Evolutionary conservation across 2,329 filamentous ascomycete genomes (phyloP).

Genomic region (Harringtonia aguacate): DNA sequence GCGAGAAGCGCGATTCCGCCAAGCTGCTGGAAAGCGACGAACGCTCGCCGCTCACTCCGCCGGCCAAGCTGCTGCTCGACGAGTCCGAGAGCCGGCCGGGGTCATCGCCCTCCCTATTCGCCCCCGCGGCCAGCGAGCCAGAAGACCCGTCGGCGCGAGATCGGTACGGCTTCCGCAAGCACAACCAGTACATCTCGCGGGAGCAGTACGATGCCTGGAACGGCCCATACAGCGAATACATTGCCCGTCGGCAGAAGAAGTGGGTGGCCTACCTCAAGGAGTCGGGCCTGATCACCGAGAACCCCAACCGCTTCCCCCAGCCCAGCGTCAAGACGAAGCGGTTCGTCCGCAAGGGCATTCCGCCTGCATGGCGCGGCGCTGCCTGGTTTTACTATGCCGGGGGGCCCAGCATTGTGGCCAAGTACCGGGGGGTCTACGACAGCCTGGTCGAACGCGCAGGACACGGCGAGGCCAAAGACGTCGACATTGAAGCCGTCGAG

Average conservation of each 20-base stretch:
- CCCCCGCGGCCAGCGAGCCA: slow-evolving; percentile 22
- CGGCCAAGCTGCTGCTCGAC: background rate
- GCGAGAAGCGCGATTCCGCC: slow-evolving; percentile 38
- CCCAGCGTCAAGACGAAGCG: slow-evolving; percentile 76
- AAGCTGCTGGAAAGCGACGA: slow-evolving; percentile 30
- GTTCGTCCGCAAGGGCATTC: slow-evolving; percentile 87
- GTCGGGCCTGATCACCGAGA: slow-evolving; percentile 58
- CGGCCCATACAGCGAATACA: slow-evolving; percentile 59
- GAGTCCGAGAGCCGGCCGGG: slow-evolving; percentile 4
- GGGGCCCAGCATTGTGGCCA: slow-evolving; percentile 66
- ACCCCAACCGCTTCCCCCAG: slow-evolving; percentile 68
- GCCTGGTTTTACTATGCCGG: slow-evolving; percentile 97
- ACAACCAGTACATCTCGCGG: slow-evolving; percentile 64
- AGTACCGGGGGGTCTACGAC: slow-evolving; percentile 68
- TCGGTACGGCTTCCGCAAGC: slow-evolving; percentile 86
- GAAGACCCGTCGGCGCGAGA: slow-evolving; percentile 52
- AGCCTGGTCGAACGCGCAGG: slow-evolving; percentile 47
- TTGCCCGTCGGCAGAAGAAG: slow-evolving; percentile 66
- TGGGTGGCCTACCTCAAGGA: slow-evolving; percentile 73
- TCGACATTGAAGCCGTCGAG: slow-evolving; percentile 85
- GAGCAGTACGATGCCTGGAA: slow-evolving; percentile 80
- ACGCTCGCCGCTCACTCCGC: background rate
- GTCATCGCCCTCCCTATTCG: slow-evolving; percentile 6
- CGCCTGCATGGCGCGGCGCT: slow-evolving; percentile 85
- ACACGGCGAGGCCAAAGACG: slow-evolving; percentile 43